Conservation (phyloP, 2,329 filamentous ascomycete genomes). For the Apiospora rasikravindrae region DNA sequence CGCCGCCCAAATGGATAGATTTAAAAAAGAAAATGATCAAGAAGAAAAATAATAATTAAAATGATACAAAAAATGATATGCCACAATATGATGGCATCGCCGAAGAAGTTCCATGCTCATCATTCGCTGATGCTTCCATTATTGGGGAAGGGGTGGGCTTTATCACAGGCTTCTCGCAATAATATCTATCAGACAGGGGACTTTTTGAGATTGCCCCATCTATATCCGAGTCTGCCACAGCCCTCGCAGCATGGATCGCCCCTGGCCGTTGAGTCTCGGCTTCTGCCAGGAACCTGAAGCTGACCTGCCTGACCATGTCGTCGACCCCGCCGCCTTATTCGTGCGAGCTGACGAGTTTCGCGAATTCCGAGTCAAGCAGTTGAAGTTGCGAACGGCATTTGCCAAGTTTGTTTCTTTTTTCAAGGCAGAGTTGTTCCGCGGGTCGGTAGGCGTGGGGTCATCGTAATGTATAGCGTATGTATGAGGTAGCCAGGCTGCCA, state of each 20-base stretch:
- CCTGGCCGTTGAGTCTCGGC: background rate
- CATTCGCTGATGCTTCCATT: background rate
- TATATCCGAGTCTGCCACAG: conserved; percentile 9
- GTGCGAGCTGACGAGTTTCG: conserved; percentile 6
- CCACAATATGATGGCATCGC: background rate
- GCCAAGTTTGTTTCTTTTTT: background rate
- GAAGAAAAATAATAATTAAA: background rate
- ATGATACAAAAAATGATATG: background rate
- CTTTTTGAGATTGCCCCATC: background rate
- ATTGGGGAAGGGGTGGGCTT: background rate
- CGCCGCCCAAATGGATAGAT: background rate
- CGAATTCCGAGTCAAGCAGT: background rate
- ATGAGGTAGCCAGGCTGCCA: too few relatives aligned
- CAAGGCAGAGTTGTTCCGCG: background rate
- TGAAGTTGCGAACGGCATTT: background rate
- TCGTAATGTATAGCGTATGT: background rate
- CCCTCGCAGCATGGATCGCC: background rate
- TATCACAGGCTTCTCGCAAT: background rate
- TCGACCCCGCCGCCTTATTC: conserved; percentile 3
- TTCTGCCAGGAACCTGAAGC: background rate
- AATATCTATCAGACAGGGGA: conserved; percentile 10
- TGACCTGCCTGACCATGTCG: conserved; percentile 6
- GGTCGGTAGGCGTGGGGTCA: background rate
- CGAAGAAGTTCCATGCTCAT: background rate
- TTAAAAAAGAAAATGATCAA: background rate